Conservation (phyloP, 139 green algal species). For the Chlorokybus atmophyticus region DNA sequence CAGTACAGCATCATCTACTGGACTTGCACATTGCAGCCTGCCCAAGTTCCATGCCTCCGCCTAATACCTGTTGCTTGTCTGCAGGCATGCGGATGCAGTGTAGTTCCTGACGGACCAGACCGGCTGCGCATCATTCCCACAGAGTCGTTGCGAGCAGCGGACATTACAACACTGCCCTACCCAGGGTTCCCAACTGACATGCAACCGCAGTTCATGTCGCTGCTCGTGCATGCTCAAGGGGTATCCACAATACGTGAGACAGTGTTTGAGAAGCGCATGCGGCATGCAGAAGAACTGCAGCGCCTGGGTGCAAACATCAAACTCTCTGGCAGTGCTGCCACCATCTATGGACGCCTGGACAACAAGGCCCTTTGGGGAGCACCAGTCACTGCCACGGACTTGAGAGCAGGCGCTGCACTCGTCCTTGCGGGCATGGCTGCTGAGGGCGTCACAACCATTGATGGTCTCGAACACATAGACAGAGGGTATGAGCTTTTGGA, state of each 20-base stretch:
- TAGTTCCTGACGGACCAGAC: slow-evolving; percentile 10
- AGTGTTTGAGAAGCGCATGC: slow-evolving; percentile 41
- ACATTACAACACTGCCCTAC: slow-evolving; percentile 36
- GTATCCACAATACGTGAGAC: slow-evolving; percentile 32
- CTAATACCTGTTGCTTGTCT: no score
- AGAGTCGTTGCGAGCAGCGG: slow-evolving; percentile 2
- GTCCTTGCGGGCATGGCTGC: slow-evolving; percentile 41
- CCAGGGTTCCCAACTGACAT: slow-evolving; percentile 46
- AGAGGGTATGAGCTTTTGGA: slow-evolving; percentile 39
- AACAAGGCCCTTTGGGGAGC: slow-evolving; percentile 19
- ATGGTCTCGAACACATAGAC: slow-evolving; percentile 33
- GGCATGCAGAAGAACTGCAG: slow-evolving; percentile 34
- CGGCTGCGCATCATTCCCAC: slow-evolving; percentile 5
- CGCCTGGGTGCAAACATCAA: slow-evolving; percentile 36
- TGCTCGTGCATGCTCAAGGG: slow-evolving; percentile 19
- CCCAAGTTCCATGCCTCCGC: no score
- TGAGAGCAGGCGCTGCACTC: slow-evolving; percentile 35
- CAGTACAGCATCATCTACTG: no score
- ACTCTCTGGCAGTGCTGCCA: slow-evolving; percentile 14
- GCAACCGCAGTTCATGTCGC: slow-evolving; percentile 38
- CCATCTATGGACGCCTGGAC: slow-evolving; percentile 13
- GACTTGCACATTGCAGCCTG: no score
- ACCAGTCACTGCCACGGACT: slow-evolving; percentile 29
- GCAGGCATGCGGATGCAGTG: slow-evolving; percentile 27
- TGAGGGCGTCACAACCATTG: slow-evolving; percentile 23